Conservation (phyloP, 2,329 filamentous ascomycete species). For the Rutstroemia sp. region DNA sequence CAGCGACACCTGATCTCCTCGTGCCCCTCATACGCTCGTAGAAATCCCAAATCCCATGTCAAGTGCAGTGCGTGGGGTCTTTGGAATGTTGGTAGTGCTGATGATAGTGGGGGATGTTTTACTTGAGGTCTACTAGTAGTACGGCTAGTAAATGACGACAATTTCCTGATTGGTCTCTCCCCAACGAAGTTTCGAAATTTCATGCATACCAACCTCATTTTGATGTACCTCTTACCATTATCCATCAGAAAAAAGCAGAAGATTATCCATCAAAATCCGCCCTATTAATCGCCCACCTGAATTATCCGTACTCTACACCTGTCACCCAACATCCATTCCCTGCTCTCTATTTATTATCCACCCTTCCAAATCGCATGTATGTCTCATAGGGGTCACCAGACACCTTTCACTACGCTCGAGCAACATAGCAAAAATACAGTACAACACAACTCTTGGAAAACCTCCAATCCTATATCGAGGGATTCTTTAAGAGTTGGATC, state of each 20-base stretch:
- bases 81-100: too few relatives aligned
- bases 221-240: background rate
- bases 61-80: too few relatives aligned
- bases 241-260: background rate
- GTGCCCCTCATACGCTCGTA: too few relatives aligned
- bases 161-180: background rate
- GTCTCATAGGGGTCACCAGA: slow-evolving; percentile 25
- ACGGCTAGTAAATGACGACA: background rate
- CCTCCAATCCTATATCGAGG: slow-evolving; percentile 20
- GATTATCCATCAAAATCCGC: background rate
- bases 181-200: background rate
- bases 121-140: too few relatives aligned
- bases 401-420: slow-evolving; percentile 6
- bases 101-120: too few relatives aligned
- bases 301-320: too few relatives aligned
- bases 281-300: background rate
- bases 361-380: slow-evolving; percentile 20
- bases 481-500: slow-evolving; percentile 13
- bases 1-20: too few relatives aligned
- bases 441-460: slow-evolving; percentile 15
- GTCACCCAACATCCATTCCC: too few relatives aligned
- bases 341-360: background rate
- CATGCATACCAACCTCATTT: background rate
- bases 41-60: too few relatives aligned
- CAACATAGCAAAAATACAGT: slow-evolving; percentile 6